A percentile compares a stretch with the other conserved stretches of the same genome.
These are phyloP conservation scores for Trichaptum fuscoviolaceum DNA, from an alignment of 768 basidiomycete genomes.

Conservation along the genomic window DNA sequence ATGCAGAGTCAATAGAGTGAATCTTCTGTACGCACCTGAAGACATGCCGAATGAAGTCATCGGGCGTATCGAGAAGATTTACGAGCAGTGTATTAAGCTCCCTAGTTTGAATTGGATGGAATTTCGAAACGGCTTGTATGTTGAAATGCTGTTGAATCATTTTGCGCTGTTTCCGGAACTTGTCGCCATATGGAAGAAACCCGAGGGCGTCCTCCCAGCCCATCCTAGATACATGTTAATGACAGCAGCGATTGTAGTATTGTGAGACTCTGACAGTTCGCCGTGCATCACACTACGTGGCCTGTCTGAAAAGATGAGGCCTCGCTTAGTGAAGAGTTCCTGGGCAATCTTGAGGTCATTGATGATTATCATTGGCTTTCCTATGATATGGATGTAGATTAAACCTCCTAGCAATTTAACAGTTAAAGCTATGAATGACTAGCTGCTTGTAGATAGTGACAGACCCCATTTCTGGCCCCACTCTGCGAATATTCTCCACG, in stretches of 20 bases:
- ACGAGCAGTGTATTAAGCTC: slow-evolving; percentile 23
- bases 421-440: background rate
- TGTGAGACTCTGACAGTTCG: background rate
- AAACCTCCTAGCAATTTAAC: slow-evolving; percentile 22
- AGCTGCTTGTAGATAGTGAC: background rate
- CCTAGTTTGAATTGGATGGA: slow-evolving; percentile 19
- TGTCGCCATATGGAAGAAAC: slow-evolving; percentile 19
- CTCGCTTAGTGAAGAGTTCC: slow-evolving; percentile 29
- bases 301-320: slow-evolving; percentile 27
- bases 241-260: background rate
- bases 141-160: slow-evolving; percentile 23
- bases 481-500: slow-evolving; percentile 20
- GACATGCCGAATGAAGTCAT: slow-evolving; percentile 21
- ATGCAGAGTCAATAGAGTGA: background rate
- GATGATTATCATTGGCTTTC: slow-evolving; percentile 24
- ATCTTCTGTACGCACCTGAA: slow-evolving; percentile 16
- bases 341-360: slow-evolving; percentile 25
- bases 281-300: slow-evolving; percentile 19
- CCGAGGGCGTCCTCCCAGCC: slow-evolving; percentile 18
- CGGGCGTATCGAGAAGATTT: slow-evolving; percentile 22
- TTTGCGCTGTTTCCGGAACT: slow-evolving; percentile 24
- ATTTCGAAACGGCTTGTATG: slow-evolving; percentile 13
- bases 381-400: slow-evolving; percentile 25
- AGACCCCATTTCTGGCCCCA: slow-evolving; percentile 26
- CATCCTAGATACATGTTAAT: slow-evolving; percentile 9